These are phyloP conservation scores for Pseudocercospora macadamiae DNA, from an alignment of 2,329 filamentous ascomycete species.

Conservation along the genomic window DNA sequence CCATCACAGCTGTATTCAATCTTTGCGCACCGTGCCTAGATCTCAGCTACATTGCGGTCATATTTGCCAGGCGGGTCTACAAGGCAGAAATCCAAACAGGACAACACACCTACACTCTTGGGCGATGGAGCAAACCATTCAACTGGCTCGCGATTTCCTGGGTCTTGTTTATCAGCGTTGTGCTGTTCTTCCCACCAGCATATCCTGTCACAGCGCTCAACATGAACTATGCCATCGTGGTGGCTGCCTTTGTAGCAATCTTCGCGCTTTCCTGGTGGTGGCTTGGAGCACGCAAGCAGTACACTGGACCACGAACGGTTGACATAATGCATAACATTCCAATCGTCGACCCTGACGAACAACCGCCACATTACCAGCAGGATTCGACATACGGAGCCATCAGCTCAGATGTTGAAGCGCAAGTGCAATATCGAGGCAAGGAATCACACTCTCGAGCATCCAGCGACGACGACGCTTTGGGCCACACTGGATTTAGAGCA, in stretches of 20 bases:
- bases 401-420: neutral
- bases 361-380: neutral
- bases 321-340: constrained; percentile 47
- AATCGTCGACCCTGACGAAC: neutral
- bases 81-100: constrained; percentile 25
- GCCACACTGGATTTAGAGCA: too few relatives aligned
- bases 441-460: neutral
- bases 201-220: constrained; percentile 48
- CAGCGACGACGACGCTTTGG: neutral
- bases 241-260: constrained; percentile 53
- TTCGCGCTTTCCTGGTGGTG: constrained; percentile 52
- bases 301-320: constrained; percentile 62
- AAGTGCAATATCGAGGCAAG: neutral
- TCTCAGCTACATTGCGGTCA: constrained; percentile 63
- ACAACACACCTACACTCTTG: constrained; percentile 34
- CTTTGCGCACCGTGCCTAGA: constrained; percentile 51
- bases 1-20: constrained; percentile 55
- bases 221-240: constrained; percentile 54
- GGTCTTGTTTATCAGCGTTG: constrained; percentile 64
- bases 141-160: constrained; percentile 54
- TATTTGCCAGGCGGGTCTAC: constrained; percentile 49
- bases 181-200: constrained; percentile 57
- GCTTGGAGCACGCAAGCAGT: constrained; percentile 49
- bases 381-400: neutral
- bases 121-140: constrained; percentile 57